Percentiles rank a stretch among this genome's conserved stretches.
These are phyloP conservation scores for Phytophthora cajani DNA, from an alignment of 352 stramenopile species.

Conservation along the genomic window DNA sequence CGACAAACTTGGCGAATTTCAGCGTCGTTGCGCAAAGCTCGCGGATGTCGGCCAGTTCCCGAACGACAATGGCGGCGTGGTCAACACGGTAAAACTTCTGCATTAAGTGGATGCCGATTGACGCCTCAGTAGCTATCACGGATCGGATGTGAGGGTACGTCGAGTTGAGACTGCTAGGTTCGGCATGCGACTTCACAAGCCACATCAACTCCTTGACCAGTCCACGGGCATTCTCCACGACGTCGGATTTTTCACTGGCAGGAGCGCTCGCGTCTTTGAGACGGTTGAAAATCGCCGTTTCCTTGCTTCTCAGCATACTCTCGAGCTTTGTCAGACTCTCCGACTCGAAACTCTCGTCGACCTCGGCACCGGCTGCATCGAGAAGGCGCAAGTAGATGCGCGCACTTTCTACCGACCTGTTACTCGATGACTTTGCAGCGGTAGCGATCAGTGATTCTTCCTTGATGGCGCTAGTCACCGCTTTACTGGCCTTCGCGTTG, in stretches of 20 bases:
- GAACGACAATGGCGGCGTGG: neutral
- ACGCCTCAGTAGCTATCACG: neutral
- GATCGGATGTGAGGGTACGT: conserved; percentile 5
- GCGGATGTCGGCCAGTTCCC: conserved; percentile 7
- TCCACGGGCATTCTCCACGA: conserved; percentile 1
- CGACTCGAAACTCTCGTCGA: neutral
- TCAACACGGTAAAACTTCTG: conserved; percentile 29
- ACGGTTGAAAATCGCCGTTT: conserved; percentile 8
- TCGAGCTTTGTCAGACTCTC: neutral
- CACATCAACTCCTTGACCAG: neutral
- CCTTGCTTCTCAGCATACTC: neutral
- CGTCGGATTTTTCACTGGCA: neutral
- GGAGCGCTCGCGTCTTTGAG: conserved; percentile 5
- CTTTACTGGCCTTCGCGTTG: neutral
- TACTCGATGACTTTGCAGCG: neutral
- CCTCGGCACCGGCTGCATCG: neutral
- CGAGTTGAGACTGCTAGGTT: conserved; percentile 9
- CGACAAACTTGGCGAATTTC: conserved; percentile 7
- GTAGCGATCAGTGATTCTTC: neutral
- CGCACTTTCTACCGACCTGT: neutral
- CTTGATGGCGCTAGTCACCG: neutral
- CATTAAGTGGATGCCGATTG: conserved; percentile 25
- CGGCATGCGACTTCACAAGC: conserved; percentile 5
- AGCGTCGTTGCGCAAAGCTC: conserved; percentile 13
- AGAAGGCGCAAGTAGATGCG: neutral